These are phyloP conservation scores for Ceratocystis destructans DNA, from an alignment of 2,329 filamentous ascomycete genomes.

Conservation along the genomic window DNA sequence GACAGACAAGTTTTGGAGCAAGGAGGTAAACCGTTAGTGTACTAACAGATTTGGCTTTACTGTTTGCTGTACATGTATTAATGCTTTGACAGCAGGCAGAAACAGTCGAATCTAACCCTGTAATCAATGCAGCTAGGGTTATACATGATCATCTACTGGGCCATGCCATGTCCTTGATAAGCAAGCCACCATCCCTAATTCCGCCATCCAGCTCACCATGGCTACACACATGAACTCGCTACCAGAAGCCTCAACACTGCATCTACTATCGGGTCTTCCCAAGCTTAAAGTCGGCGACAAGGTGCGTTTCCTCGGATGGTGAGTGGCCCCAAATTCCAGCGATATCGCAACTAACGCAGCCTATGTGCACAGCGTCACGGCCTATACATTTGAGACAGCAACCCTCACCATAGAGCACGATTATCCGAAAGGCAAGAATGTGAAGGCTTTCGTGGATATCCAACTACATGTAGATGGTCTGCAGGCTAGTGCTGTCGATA, in stretches of 20 bases:
- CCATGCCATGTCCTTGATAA: no score
- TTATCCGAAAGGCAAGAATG: slow-evolving; percentile 36
- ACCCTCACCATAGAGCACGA: slow-evolving; percentile 55
- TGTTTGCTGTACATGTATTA: not conserved
- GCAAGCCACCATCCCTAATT: no score
- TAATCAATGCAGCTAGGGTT: not conserved
- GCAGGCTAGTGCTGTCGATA: slow-evolving; percentile 46
- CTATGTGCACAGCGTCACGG: slow-evolving; percentile 27
- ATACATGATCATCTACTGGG: no score
- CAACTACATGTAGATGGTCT: slow-evolving; percentile 55
- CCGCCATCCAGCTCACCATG: not conserved
- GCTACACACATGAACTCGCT: slow-evolving; percentile 34
- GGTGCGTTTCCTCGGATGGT: slow-evolving; percentile 88
- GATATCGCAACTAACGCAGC: slow-evolving; percentile 22
- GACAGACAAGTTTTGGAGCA: slow-evolving; percentile 22
- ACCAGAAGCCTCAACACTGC: slow-evolving; percentile 50
- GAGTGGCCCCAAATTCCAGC: slow-evolving; percentile 27
- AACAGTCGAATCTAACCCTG: not conserved
- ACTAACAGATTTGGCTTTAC: not conserved
- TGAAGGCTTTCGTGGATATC: slow-evolving; percentile 52
- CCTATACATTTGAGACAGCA: slow-evolving; percentile 41
- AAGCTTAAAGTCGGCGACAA: slow-evolving; percentile 49
- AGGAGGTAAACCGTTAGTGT: not conserved
- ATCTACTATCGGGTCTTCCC: slow-evolving; percentile 50
- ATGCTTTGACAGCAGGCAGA: not conserved